Evolutionary conservation across 2,329 filamentous ascomycete species (phyloP).

Genomic region (Septoria linicola): DNA sequence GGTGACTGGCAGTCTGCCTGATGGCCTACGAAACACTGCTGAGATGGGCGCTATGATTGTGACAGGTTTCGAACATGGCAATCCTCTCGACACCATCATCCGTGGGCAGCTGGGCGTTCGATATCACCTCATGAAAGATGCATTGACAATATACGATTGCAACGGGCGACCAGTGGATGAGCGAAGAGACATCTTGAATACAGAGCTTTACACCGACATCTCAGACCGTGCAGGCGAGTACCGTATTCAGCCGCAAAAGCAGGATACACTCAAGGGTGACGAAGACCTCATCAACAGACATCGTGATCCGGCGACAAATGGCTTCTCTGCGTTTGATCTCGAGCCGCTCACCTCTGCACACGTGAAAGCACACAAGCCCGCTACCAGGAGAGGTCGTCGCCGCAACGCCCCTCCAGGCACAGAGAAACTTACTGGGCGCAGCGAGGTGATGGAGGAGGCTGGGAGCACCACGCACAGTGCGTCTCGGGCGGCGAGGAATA

Average conservation of each 20-base stretch:
- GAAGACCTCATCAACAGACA: constrained; percentile 78
- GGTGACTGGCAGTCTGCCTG: constrained; percentile 52
- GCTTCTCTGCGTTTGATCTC: constrained; percentile 33
- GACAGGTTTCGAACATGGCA: constrained; percentile 92
- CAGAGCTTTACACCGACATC: constrained; percentile 92
- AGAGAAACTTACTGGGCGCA: constrained; percentile 67
- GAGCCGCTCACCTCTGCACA: constrained; percentile 36
- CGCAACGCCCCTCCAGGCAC: constrained; percentile 52
- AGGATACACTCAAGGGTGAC: constrained; percentile 77
- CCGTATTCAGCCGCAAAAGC: constrained; percentile 71
- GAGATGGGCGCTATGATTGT: constrained; percentile 99
- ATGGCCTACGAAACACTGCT: constrained; percentile 68
- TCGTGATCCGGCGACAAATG: constrained; percentile 62
- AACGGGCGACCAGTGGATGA: constrained; percentile 76
- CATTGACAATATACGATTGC: constrained; percentile 85
- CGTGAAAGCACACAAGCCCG: constrained; percentile 33
- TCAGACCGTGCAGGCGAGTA: constrained; percentile 88
- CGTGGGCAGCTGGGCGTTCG: constrained; percentile 84
- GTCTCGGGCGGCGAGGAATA: constrained; percentile 70
- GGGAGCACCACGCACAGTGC: constrained; percentile 71
- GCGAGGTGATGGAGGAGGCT: constrained; percentile 68
- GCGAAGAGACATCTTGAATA: constrained; percentile 75
- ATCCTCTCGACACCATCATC: constrained; percentile 87
- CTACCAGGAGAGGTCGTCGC: constrained; percentile 34
- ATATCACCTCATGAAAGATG: constrained; percentile 76